Percentiles rank a stretch among this genome's conserved stretches.
These are phyloP conservation scores for Candida verbasci DNA, from an alignment of 805 yeast genomes.

Conservation along the genomic window DNA sequence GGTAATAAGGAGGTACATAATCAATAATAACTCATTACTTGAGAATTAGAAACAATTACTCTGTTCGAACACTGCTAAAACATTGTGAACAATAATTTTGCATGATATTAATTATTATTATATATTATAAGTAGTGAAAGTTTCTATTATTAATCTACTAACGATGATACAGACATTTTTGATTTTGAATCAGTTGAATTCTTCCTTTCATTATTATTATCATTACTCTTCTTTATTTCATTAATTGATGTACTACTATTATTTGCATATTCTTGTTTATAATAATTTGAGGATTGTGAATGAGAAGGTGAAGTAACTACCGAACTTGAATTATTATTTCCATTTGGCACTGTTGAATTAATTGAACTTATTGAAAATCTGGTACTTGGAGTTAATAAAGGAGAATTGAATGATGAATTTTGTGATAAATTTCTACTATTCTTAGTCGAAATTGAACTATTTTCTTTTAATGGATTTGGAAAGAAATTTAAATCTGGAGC, in stretches of 20 bases:
- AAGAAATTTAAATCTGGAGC: slow-evolving; percentile 43
- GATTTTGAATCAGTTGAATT: slow-evolving; percentile 1
- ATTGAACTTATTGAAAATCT: slow-evolving; percentile 20
- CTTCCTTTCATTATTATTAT: slow-evolving; percentile 9
- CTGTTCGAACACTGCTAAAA: too few species aligned
- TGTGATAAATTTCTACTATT: slow-evolving; percentile 27
- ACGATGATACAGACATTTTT: slow-evolving; percentile 32
- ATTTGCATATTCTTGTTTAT: slow-evolving; percentile 3
- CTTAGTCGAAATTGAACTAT: too few species aligned
- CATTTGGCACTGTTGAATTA: slow-evolving; percentile 9
- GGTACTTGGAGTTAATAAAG: slow-evolving; percentile 20
- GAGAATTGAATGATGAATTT: slow-evolving; percentile 25
- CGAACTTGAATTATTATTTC: slow-evolving; percentile 2
- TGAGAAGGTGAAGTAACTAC: slow-evolving; percentile 4
- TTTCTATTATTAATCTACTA: slow-evolving; percentile 25
- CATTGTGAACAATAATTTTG: too few species aligned
- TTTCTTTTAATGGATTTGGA: slow-evolving; percentile 28
- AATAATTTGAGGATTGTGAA: too few species aligned
- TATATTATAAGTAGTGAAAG: too few species aligned
- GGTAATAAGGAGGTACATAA: too few species aligned
- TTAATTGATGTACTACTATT: slow-evolving; percentile 6
- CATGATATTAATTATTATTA: too few species aligned
- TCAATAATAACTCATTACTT: too few species aligned
- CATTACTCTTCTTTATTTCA: slow-evolving; percentile 3
- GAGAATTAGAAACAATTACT: too few species aligned